A percentile compares a stretch with the other conserved stretches of the same genome.
phyloP scores from a whole-genome alignment of 768 basidiomycete species.

The Podaxis rugospora region DNA sequence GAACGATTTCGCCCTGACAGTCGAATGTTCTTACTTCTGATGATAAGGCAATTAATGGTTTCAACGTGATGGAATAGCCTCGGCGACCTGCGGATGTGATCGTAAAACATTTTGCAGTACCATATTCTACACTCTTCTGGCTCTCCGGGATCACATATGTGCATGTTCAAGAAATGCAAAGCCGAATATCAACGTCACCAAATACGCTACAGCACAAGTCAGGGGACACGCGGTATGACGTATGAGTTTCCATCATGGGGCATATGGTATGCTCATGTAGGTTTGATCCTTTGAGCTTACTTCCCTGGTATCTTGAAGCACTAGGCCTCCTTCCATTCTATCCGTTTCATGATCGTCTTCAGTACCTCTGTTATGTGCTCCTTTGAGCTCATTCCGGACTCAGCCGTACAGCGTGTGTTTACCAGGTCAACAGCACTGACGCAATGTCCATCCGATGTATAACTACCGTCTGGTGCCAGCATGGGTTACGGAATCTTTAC shows the following conservation, averaged over 20 bases:
- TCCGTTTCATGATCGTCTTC: not conserved
- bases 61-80: not conserved
- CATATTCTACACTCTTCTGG: not conserved
- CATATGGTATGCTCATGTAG: not conserved
- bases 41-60: not conserved
- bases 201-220: not conserved
- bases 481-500: too few relatives aligned
- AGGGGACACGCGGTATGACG: slow-evolving; percentile 1
- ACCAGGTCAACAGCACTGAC: too few relatives aligned
- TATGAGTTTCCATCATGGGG: not conserved
- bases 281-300: too few relatives aligned
- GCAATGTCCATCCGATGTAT: too few relatives aligned
- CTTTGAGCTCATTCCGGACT: not conserved
- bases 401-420: not conserved
- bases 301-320: not conserved
- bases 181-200: not conserved
- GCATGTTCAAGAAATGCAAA: not conserved
- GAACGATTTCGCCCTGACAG: not conserved
- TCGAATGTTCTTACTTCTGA: not conserved
- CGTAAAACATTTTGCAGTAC: not conserved
- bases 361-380: not conserved
- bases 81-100: not conserved
- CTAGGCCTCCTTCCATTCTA: not conserved
- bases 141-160: not conserved
- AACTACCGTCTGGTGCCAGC: too few relatives aligned